phyloP scores from a whole-genome alignment of 768 basidiomycete species.

The Suillus brevipes region DNA sequence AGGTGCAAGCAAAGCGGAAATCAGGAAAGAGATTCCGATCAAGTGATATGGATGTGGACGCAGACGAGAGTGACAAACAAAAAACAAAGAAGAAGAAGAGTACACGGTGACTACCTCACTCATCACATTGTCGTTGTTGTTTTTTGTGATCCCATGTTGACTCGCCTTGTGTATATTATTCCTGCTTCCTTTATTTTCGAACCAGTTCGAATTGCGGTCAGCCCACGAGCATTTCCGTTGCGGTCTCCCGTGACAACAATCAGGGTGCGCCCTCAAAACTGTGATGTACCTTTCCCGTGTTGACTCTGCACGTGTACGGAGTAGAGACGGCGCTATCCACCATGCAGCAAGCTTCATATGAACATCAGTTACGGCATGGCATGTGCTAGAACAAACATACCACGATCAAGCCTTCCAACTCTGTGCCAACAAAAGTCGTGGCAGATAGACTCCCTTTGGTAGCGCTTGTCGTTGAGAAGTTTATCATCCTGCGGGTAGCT shows the following conservation, averaged over 20 bases:
- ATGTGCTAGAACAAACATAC: neutral
- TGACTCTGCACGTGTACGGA: constrained; percentile 5
- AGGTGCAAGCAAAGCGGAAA: neutral
- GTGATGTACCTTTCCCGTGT: neutral
- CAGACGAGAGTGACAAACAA: neutral
- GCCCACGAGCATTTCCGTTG: constrained; percentile 3
- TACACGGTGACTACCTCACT: neutral
- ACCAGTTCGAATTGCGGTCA: neutral
- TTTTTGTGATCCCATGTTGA: neutral
- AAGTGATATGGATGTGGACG: neutral
- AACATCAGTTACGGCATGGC: neutral
- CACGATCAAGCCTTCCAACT: neutral
- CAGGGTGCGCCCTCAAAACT: constrained; percentile 2
- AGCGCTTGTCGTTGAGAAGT: neutral
- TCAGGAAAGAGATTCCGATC: neutral
- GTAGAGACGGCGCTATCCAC: neutral
- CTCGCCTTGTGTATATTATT: constrained; percentile 1
- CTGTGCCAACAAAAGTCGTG: neutral
- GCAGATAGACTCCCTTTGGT: neutral
- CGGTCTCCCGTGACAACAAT: neutral
- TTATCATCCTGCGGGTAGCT: neutral
- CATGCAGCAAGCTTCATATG: neutral
- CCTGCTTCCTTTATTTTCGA: neutral
- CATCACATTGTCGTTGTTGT: neutral
- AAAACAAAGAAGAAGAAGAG: constrained; percentile 3